Evolutionary conservation across 2,329 filamentous ascomycete species (phyloP), one percentile per base, ranked within the genome.

Genomic region (Aspergillus amoenus): DNA sequence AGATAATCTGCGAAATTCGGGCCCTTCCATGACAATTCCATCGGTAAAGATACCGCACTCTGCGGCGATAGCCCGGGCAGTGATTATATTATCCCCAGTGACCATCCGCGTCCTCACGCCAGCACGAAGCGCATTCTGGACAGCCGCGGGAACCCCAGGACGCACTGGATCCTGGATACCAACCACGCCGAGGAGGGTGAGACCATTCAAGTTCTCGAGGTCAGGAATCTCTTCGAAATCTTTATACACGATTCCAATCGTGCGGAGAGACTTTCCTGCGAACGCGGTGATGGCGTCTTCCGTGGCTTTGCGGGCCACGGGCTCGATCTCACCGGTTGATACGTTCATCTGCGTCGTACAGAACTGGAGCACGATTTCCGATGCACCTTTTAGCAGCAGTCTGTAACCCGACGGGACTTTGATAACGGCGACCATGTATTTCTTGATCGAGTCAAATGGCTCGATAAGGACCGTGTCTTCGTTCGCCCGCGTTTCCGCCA

Each of bases 61-160:
- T 63, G 82, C 82, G n/a, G 90, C 90, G 66, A 93, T 93, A 18
- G 90, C 88, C 70, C 89, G 84, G 1, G 90, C 90, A 7, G 90
- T 93, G 57, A 90, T 76, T 63, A 88, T 85, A 75, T 93, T 93
- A 76, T 93, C 90, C 61, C 90, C 90, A 5, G 90, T 93, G 2
- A 93, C 90, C 90, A 93, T 93, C 67, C 90, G 88, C 17, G 93
- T 89, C 59, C 88, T 83, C 11, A 93, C 89, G 58, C 90, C 90
- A 5, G 90, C 90, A 55, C 83, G 81, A 69, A 93, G 88, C 68
- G 89, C 93, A 56, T 86, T 81, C 58, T 78, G 79, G 27, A 93
- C 89, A 9, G 90, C 89, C 49, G 91, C 84, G 1, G 80, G 80
- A n/a, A 93, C 90, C 59, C 89, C 89, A 0, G 84, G 81, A 59